Conservation (phyloP, 2,329 filamentous ascomycete species). For the Epichloe elymi region DNA sequence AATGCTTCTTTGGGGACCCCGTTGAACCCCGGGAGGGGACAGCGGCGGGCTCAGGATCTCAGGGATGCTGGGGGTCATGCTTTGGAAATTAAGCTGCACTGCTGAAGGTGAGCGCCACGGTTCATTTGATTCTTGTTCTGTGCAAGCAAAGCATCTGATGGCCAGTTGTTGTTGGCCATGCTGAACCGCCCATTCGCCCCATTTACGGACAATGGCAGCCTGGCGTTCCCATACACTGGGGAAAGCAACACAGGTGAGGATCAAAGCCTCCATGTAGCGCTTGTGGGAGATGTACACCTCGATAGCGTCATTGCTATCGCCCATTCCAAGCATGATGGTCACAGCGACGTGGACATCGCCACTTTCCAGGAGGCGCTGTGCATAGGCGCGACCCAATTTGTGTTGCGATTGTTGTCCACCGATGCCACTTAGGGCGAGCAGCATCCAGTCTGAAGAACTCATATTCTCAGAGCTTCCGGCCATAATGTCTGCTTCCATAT, state of each 20-base stretch:
- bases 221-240: conserved; percentile 86
- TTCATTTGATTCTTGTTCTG: conserved; percentile 69
- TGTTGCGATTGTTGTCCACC: conserved; percentile 64
- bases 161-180: conserved; percentile 82
- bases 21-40: conserved; percentile 56
- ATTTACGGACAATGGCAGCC: conserved; percentile 76
- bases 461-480: conserved; percentile 70
- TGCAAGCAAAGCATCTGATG: conserved; percentile 87
- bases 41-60: conserved; percentile 55
- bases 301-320: conserved; percentile 86
- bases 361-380: conserved; percentile 77
- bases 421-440: conserved; percentile 81
- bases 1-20: conserved; percentile 47
- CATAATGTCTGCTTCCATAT: conserved; percentile 71
- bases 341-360: conserved; percentile 87
- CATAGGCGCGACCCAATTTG: conserved; percentile 80
- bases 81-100: conserved; percentile 43
- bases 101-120: conserved; percentile 81
- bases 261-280: conserved; percentile 82
- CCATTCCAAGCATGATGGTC: conserved; percentile 83
- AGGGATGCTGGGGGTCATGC: conserved; percentile 40
- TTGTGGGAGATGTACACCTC: conserved; percentile 91
- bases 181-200: conserved; percentile 84
- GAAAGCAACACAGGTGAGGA: conserved; percentile 72
- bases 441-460: conserved; percentile 93